phyloP scores from a whole-genome alignment of 106 monocot species.

The Platanthera guangdongensis region DNA sequence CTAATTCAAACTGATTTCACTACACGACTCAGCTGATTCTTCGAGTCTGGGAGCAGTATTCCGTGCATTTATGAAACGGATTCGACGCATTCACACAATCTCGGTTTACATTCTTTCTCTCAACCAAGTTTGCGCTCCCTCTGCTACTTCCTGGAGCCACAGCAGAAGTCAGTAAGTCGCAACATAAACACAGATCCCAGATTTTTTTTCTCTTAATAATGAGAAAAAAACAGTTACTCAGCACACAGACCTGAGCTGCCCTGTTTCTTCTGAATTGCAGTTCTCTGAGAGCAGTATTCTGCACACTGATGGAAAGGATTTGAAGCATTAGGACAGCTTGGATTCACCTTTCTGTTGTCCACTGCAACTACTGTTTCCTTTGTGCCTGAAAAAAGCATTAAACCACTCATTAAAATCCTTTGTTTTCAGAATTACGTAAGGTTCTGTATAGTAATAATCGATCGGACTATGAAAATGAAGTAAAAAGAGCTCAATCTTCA shows the following conservation, averaged over 20 bases:
- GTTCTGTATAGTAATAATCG: too few relatives aligned
- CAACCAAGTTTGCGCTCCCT: background rate
- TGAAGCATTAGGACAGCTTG: constrained; percentile 12
- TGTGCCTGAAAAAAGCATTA: background rate
- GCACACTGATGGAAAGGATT: constrained; percentile 23
- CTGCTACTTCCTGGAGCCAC: constrained; percentile 7
- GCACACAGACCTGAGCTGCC: background rate
- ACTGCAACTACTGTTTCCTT: background rate
- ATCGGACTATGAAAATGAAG: too few relatives aligned
- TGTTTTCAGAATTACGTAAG: too few relatives aligned
- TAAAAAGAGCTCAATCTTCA: too few relatives aligned
- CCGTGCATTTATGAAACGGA: constrained; percentile 17
- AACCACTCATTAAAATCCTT: too few relatives aligned
- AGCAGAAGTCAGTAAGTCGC: background rate
- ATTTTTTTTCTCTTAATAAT: background rate
- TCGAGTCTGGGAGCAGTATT: constrained; percentile 11
- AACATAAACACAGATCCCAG: background rate
- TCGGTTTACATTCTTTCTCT: constrained; percentile 14
- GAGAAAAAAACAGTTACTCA: background rate
- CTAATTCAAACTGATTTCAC: background rate
- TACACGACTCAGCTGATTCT: background rate
- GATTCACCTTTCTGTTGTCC: constrained; percentile 11
- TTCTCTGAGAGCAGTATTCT: constrained; percentile 17
- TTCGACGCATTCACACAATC: constrained; percentile 12
- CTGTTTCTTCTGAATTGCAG: background rate